Base-by-base conservation (phyloP, 176 grass and related monocot genomes). In the Oryza rufipogon region DNA sequence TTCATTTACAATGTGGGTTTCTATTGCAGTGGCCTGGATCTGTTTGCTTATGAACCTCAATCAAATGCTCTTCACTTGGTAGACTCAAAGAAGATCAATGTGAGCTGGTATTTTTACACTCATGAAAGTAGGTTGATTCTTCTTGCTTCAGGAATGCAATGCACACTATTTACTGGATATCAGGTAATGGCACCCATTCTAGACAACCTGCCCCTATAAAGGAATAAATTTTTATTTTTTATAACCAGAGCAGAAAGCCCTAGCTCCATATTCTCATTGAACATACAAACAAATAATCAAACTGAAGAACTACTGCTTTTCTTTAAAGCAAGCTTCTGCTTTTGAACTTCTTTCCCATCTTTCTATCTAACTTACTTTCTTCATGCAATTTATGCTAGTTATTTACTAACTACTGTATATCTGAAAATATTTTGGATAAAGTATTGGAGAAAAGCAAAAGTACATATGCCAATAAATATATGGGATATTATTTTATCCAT, bases 61-160 rank as follows among this genome's bases (percentile, higher is more conserved):
- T 71, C 85, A 70, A 95, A 94, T 73, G 83, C 72, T 83, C 80
- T 98, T 85, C 86, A 74, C 45, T 67, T 92, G 64, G 86, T 94
- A 77, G 96, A 98, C 79, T 78, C 89, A 38, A 98, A 98, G 73
- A 91, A 86, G 76, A 90, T 90, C 38, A 94, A 45, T 76, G 91
- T 95, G 17, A 89, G 80, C 84, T 98, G 96, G 96, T 98, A 93
- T 83, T 80, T 92, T 80, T 98, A 98, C 80, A 93, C 93, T 6
- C 96, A 98, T 85, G 96, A 98, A 91, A 98, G 96, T 85, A 84
- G 96, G 80, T 85, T 98, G 89, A 80, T 98, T 81, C 91, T 98
- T 92, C 93, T 95, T 88, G 91, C 96, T 67, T 95, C 91, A 89
- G 93, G 93, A 78, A 98, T 95, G 93, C 96, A 98, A 87, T 95